Conservation (phyloP, 306 rosid genomes). For the Rubus idaeus region DNA sequence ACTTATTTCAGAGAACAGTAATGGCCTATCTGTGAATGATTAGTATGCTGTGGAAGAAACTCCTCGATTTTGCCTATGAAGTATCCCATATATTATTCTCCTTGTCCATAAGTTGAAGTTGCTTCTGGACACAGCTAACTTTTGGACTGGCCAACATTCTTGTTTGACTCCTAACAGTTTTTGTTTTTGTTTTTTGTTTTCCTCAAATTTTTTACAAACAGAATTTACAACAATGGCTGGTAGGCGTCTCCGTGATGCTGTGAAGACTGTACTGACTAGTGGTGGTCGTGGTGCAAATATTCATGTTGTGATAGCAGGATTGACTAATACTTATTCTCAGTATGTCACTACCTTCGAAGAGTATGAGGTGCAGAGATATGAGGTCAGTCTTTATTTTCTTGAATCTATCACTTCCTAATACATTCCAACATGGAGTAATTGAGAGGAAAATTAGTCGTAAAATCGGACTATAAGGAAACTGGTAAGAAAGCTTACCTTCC, state of each 20-base stretch:
- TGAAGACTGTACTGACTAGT: constrained; percentile 51
- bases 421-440: neutral
- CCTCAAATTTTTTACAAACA: constrained; percentile 29
- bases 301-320: constrained; percentile 78
- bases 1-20: neutral
- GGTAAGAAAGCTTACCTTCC: neutral
- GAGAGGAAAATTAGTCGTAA: neutral
- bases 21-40: neutral
- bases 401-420: neutral
- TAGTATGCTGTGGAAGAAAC: neutral
- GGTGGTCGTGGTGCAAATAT: constrained; percentile 36
- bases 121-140: constrained; percentile 1
- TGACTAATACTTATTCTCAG: constrained; percentile 88
- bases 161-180: constrained; percentile 20
- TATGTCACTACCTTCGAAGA: constrained; percentile 84
- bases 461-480: neutral
- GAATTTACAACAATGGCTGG: constrained; percentile 98
- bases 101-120: neutral
- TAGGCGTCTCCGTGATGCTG: constrained; percentile 88
- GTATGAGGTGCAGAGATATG: constrained; percentile 84
- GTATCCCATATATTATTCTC: neutral
- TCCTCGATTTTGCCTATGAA: neutral
- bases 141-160: neutral
- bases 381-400: constrained; percentile 52
- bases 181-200: neutral